phyloP scores from a whole-genome alignment of 2,329 filamentous ascomycete genomes.

The Stromatinia cepivora region DNA sequence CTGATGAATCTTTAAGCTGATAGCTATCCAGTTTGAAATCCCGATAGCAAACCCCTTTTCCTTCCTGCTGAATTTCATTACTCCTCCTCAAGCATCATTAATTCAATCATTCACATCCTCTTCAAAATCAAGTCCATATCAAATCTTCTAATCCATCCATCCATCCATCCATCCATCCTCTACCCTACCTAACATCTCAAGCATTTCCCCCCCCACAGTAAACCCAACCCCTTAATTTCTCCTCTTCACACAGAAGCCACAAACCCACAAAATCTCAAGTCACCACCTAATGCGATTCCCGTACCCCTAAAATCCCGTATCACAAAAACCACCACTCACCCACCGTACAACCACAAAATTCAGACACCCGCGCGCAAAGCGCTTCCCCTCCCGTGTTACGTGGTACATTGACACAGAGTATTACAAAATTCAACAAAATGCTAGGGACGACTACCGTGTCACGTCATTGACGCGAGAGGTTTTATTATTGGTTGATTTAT shows the following conservation, averaged over 20 bases:
- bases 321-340: background rate
- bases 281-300: background rate
- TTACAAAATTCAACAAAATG: background rate
- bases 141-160: no score
- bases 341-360: background rate
- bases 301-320: background rate
- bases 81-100: background rate
- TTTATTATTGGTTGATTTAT: background rate
- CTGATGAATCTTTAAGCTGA: background rate
- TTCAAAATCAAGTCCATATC: no score
- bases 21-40: background rate
- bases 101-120: background rate
- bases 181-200: background rate
- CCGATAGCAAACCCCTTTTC: background rate
- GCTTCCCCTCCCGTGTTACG: background rate
- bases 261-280: background rate
- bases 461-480: background rate
- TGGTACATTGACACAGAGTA: background rate
- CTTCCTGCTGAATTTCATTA: background rate
- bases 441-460: background rate
- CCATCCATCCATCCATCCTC: background rate
- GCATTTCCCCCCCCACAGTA: background rate
- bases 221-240: background rate
- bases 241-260: no score
- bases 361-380: background rate